phyloP scores from a whole-genome alignment of 305 asterid species.

The Lippia alba region DNA sequence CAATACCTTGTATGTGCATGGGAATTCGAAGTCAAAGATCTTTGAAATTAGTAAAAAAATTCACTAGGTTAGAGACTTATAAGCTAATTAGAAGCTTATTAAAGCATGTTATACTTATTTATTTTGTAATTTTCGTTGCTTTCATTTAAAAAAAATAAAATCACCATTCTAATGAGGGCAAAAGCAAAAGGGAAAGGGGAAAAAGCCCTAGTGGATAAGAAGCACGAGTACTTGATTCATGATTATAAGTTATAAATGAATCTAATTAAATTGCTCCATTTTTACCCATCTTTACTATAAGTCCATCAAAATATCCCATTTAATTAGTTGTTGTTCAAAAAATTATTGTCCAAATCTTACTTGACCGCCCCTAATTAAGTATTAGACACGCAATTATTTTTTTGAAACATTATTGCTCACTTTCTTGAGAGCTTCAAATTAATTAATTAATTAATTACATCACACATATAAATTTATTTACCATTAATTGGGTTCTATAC shows the following conservation, averaged over 20 bases:
- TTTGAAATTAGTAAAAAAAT: too few species aligned
- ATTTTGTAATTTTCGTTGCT: not conserved
- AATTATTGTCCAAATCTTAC: not conserved
- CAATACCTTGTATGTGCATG: too few species aligned
- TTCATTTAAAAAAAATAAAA: not conserved
- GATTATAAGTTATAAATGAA: constrained; percentile 34
- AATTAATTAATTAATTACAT: not conserved
- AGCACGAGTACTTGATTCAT: constrained; percentile 50
- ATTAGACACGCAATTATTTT: not conserved
- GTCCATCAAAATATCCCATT: not conserved
- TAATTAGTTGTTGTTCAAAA: too few species aligned
- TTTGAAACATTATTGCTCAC: not conserved
- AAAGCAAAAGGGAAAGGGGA: constrained; percentile 39
- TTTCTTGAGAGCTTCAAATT: not conserved
- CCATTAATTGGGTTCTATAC: too few species aligned
- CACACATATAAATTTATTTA: not conserved
- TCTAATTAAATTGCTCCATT: constrained; percentile 13
- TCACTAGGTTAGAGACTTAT: too few species aligned
- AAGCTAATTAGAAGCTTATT: not conserved
- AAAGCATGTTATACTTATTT: constrained; percentile 23
- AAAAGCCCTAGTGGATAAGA: constrained; percentile 46
- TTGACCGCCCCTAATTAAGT: not conserved
- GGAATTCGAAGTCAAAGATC: too few species aligned
- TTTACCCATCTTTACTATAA: constrained; percentile 7
- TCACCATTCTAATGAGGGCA: constrained; percentile 40